Conservation (phyloP, 306 rosid genomes). For the Prunus mume region DNA sequence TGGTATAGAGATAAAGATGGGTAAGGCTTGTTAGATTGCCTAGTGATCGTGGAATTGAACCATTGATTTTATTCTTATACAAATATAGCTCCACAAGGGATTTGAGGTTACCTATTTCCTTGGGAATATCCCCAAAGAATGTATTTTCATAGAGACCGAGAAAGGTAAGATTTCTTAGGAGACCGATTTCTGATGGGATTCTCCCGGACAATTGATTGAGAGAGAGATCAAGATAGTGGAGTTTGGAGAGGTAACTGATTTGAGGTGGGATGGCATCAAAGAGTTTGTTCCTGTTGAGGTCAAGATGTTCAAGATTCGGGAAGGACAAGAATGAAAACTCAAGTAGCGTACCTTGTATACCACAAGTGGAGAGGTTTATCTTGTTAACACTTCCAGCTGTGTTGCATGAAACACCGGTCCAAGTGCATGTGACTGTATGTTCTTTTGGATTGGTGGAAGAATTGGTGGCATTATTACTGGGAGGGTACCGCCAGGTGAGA, state of each 20-base stretch:
- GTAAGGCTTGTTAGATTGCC: not conserved
- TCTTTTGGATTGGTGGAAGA: not conserved
- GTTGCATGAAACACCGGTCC: too few species aligned
- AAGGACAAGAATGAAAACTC: not conserved
- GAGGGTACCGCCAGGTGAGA: not conserved
- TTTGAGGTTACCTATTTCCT: too few species aligned
- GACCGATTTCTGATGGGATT: too few species aligned
- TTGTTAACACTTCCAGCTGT: too few species aligned
- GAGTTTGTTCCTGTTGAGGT: slow-evolving; percentile 7
- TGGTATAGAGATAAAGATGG: not conserved
- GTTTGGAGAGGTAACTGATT: not conserved
- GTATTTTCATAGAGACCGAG: not conserved
- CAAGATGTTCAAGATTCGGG: slow-evolving; percentile 11
- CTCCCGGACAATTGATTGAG: too few species aligned
- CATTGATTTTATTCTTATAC: too few species aligned
- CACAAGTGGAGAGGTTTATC: too few species aligned
- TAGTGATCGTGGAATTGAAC: not conserved
- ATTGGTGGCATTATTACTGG: not conserved
- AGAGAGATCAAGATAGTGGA: not conserved
- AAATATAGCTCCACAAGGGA: too few species aligned
- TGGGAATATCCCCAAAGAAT: not conserved
- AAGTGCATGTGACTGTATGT: too few species aligned
- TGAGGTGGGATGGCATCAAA: not conserved
- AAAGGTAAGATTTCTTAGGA: not conserved
- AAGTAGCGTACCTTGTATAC: slow-evolving; percentile 13